These are phyloP conservation scores for Eucalyptus sideroxylon DNA, from an alignment of 345 rosid genomes.

Conservation along the genomic window DNA sequence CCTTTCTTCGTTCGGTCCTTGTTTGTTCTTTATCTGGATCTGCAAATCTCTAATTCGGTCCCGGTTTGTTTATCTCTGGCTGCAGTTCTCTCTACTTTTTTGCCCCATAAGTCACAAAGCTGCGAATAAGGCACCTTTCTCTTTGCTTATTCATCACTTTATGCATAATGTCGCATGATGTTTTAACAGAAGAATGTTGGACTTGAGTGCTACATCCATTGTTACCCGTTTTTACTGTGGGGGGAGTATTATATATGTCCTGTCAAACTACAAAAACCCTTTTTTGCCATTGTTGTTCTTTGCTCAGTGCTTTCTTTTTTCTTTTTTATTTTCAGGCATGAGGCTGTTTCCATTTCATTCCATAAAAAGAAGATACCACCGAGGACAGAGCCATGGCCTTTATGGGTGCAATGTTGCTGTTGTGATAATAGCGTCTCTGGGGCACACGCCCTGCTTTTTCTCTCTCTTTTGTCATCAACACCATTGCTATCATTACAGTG, in stretches of 20 bases:
- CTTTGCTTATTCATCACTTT: neutral
- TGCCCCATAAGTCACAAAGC: neutral
- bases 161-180: neutral
- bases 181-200: neutral
- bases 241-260: neutral
- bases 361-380: neutral
- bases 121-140: neutral
- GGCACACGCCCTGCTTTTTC: neutral
- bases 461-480: neutral
- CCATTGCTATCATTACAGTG: neutral
- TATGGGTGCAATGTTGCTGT: neutral
- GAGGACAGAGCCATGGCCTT: neutral
- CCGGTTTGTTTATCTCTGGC: neutral
- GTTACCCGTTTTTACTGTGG: neutral
- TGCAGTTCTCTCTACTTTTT: neutral
- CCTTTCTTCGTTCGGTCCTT: neutral
- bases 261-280: neutral
- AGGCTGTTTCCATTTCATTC: neutral
- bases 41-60: neutral
- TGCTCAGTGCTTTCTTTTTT: neutral
- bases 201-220: neutral
- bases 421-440: neutral
- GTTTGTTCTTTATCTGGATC: neutral
- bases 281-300: neutral
- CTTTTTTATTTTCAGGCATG: neutral